These are phyloP conservation scores for Lipomyces yamanashiensis DNA, from an alignment of 805 yeast species.

Conservation along the genomic window DNA sequence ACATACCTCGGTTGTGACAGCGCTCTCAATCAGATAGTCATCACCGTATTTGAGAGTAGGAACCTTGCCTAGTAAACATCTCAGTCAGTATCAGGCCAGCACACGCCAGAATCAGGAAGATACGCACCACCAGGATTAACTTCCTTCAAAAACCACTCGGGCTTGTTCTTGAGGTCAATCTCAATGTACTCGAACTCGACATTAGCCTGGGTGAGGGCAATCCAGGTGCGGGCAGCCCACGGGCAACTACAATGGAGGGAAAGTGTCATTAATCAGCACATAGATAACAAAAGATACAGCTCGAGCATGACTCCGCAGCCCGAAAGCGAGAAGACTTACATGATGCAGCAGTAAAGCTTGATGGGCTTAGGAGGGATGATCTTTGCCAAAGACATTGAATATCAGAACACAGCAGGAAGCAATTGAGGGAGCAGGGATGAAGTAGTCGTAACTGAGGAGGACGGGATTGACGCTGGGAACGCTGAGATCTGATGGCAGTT, in stretches of 20 bases:
- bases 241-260: constrained; percentile 35
- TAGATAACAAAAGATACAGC: not conserved
- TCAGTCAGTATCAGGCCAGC: not conserved
- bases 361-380: constrained; percentile 40
- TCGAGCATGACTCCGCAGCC: not conserved
- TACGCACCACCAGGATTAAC: constrained; percentile 40
- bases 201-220: constrained; percentile 40
- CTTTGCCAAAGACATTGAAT: constrained; percentile 22
- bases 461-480: not conserved
- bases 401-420: not conserved
- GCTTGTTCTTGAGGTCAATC: constrained; percentile 42
- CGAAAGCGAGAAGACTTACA: constrained; percentile 10
- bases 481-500: not conserved
- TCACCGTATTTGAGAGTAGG: constrained; percentile 41
- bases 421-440: constrained; percentile 1
- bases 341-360: constrained; percentile 32
- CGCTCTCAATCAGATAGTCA: constrained; percentile 38
- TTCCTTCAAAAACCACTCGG: constrained; percentile 41
- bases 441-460: not conserved
- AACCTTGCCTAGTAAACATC: constrained; percentile 36
- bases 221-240: constrained; percentile 44
- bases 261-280: not conserved
- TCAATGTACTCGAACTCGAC: constrained; percentile 40
- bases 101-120: not conserved
- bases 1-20: constrained; percentile 38